Conservation (phyloP, 2,329 filamentous ascomycete genomes). For the Pseudogymnoascus sp. region DNA sequence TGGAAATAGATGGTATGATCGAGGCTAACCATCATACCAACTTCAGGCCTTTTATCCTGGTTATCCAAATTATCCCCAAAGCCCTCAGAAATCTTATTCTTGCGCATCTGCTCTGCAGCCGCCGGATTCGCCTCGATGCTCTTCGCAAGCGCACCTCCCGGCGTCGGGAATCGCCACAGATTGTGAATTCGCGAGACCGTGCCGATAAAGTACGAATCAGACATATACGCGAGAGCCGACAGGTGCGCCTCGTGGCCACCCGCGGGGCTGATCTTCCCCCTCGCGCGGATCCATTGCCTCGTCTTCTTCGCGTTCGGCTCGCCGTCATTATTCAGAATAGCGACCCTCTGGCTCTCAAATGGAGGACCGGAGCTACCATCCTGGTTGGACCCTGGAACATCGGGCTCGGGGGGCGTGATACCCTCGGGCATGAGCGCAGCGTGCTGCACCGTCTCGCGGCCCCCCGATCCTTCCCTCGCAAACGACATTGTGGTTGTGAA, state of each 20-base stretch:
- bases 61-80: slow-evolving; percentile 39
- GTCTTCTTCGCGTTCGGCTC: slow-evolving; percentile 59
- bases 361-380: slow-evolving; percentile 32
- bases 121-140: slow-evolving; percentile 24
- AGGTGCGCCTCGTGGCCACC: slow-evolving; percentile 77
- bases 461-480: slow-evolving; percentile 54
- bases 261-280: slow-evolving; percentile 61
- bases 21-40: slow-evolving; percentile 80
- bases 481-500: slow-evolving; percentile 96
- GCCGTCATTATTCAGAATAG: slow-evolving; percentile 44
- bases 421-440: slow-evolving; percentile 48
- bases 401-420: slow-evolving; percentile 29
- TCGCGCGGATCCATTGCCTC: slow-evolving; percentile 65
- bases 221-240: slow-evolving; percentile 84
- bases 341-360: slow-evolving; percentile 48
- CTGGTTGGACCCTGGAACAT: slow-evolving; percentile 21
- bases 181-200: slow-evolving; percentile 75
- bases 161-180: slow-evolving; percentile 63
- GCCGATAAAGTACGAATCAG: slow-evolving; percentile 87
- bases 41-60: slow-evolving; percentile 42
- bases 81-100: slow-evolving; percentile 26
- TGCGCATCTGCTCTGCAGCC: slow-evolving; percentile 41
- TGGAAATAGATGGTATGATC: slow-evolving; percentile 69
- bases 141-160: slow-evolving; percentile 19
- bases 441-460: slow-evolving; percentile 51